Evolutionary conservation across 805 yeast genomes (phyloP).

Genomic region (Candida yuanshanica): DNA sequence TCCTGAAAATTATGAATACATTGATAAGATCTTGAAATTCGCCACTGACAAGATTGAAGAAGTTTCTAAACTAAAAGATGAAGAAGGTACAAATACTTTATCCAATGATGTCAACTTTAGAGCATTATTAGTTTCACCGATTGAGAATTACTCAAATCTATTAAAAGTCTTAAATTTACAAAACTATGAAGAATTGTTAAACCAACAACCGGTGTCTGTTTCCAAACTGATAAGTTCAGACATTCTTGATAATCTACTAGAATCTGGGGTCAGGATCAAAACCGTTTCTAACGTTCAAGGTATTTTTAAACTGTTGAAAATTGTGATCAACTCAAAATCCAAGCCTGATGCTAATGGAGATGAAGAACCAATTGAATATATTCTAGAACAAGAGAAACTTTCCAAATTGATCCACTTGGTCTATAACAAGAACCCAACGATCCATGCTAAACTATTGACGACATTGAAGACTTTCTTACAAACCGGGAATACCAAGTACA

Average conservation of each 20-base stretch:
- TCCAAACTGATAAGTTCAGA: conserved; percentile 55
- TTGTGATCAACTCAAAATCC: conserved; percentile 38
- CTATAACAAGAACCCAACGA: conserved; percentile 40
- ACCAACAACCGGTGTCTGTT: conserved; percentile 42
- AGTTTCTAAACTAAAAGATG: conserved; percentile 22
- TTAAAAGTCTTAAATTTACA: conserved; percentile 36
- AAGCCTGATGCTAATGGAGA: conserved; percentile 14
- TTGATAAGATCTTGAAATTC: conserved; percentile 56
- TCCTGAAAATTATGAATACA: conserved; percentile 51
- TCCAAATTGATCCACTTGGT: conserved; percentile 68
- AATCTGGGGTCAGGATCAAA: conserved; percentile 30
- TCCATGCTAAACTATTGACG: conserved; percentile 40
- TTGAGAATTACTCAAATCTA: conserved; percentile 29
- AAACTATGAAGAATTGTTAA: conserved; percentile 48
- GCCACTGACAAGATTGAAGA: conserved; percentile 38
- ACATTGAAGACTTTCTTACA: conserved; percentile 44
- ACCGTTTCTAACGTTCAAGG: conserved; percentile 47
- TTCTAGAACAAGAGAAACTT: conserved; percentile 50
- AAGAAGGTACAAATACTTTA: conserved; percentile 2
- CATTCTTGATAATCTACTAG: conserved; percentile 54
- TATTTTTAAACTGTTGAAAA: conserved; percentile 51
- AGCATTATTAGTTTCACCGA: conserved; percentile 43
- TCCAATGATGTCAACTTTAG: conserved; percentile 36
- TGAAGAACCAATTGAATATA: conserved; percentile 31
- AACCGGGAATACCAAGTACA: conserved; percentile 46